These are phyloP conservation scores for Russula vinacea DNA, from an alignment of 768 basidiomycete species.

Conservation along the genomic window DNA sequence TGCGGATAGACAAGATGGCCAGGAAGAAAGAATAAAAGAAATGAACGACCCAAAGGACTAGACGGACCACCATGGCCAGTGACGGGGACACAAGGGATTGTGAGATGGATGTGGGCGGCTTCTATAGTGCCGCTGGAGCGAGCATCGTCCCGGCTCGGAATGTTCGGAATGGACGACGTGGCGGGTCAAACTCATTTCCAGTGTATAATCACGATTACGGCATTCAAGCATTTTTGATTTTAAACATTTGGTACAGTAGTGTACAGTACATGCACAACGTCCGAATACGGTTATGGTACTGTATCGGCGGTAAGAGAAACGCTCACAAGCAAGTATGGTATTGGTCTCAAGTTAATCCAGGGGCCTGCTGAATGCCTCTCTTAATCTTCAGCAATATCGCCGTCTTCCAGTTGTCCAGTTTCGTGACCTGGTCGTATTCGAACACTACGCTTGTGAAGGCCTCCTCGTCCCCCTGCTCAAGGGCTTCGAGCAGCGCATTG, in stretches of 20 bases:
- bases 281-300: constrained; percentile 7
- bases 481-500: constrained; percentile 70
- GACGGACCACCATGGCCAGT: constrained; percentile 43
- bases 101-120: neutral
- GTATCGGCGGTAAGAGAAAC: constrained; percentile 1
- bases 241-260: constrained; percentile 11
- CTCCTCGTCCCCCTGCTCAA: constrained; percentile 67
- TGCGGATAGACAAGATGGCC: constrained; percentile 42
- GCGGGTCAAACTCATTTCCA: constrained; percentile 9
- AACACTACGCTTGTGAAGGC: constrained; percentile 79
- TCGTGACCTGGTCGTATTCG: constrained; percentile 88
- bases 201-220: neutral
- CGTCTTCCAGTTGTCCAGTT: constrained; percentile 97
- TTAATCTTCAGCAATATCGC: constrained; percentile 87
- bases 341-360: constrained; percentile 32
- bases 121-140: constrained; percentile 3
- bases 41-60: constrained; percentile 57
- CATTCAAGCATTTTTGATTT: constrained; percentile 1
- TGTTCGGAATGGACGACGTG: constrained; percentile 13
- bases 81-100: neutral
- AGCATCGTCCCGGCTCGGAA: constrained; percentile 14
- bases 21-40: constrained; percentile 49
- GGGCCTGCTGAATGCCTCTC: constrained; percentile 64
- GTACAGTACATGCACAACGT: neutral
- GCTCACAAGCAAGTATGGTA: neutral